Percentiles rank a stretch among this genome's conserved stretches.
phyloP scores from a whole-genome alignment of 75 land plant species.

The Ceratopteris richardii region DNA sequence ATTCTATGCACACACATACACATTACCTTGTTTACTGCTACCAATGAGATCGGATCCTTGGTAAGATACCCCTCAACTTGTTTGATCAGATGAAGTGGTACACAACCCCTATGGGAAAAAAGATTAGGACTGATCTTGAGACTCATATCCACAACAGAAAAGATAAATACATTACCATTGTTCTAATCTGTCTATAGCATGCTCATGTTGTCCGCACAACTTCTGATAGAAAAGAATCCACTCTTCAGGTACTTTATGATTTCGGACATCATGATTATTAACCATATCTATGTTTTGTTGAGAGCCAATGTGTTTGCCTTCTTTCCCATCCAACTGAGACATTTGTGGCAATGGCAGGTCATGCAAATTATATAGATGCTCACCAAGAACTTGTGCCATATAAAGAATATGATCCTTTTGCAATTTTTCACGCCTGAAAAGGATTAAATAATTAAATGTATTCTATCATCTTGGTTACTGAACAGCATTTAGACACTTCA shows the following conservation, averaged over 20 bases:
- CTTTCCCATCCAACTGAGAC: constrained; percentile 3
- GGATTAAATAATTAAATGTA: not conserved
- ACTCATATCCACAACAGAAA: not conserved
- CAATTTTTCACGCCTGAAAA: constrained; percentile 54
- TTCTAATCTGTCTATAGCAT: constrained; percentile 29
- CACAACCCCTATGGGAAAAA: not conserved
- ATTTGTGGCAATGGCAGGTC: constrained; percentile 55
- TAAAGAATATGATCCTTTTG: constrained; percentile 41
- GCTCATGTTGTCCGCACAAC: constrained; percentile 35
- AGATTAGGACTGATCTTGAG: not conserved
- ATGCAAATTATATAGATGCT: constrained; percentile 68
- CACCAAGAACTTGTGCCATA: constrained; percentile 77
- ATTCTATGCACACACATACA: no score
- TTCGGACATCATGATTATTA: not conserved
- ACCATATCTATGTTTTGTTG: no score
- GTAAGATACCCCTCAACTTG: constrained; percentile 79
- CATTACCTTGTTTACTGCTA: constrained; percentile 4
- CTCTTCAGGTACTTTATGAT: constrained; percentile 30
- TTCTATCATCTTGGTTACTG: not conserved
- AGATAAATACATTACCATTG: constrained; percentile 47
- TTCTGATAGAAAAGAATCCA: constrained; percentile 48
- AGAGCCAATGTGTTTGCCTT: not conserved
- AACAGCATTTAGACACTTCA: not conserved
- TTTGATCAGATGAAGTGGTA: constrained; percentile 44
- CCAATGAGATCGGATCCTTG: constrained; percentile 42